These are phyloP conservation scores for Dioscorea dumetorum DNA, from an alignment of 106 monocot genomes.

Conservation along the genomic window DNA sequence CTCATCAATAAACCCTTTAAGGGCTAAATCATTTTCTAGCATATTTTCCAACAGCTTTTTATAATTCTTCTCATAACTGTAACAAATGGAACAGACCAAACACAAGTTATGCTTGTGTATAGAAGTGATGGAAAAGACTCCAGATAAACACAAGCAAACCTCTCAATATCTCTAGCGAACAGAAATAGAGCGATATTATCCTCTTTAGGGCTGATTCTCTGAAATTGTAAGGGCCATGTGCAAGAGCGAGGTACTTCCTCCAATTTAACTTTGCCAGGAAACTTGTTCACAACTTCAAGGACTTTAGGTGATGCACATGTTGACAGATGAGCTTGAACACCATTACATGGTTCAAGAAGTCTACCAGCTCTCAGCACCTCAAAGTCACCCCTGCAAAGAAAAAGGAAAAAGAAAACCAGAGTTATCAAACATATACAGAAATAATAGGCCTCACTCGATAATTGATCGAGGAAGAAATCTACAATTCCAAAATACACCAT, in stretches of 20 bases:
- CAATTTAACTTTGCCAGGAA: constrained; percentile 51
- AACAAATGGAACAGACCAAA: constrained; percentile 6
- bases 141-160: constrained; percentile 27
- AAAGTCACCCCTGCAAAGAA: constrained; percentile 60
- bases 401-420: neutral
- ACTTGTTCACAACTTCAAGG: constrained; percentile 39
- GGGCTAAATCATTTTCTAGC: constrained; percentile 62
- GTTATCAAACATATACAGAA: neutral
- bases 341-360: constrained; percentile 29
- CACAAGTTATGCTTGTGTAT: neutral
- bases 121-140: neutral
- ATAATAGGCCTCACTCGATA: neutral
- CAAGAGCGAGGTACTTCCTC: constrained; percentile 46
- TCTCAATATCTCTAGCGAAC: constrained; percentile 78
- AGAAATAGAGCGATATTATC: constrained; percentile 83
- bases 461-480: neutral
- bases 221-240: constrained; percentile 60
- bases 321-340: constrained; percentile 86
- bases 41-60: constrained; percentile 64
- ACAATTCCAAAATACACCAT: neutral
- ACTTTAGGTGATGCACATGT: constrained; percentile 64
- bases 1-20: constrained; percentile 53
- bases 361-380: constrained; percentile 40
- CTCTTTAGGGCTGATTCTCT: constrained; percentile 36
- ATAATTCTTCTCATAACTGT: constrained; percentile 70